Percentiles rank a stretch among this genome's conserved stretches.
Evolutionary conservation across 768 basidiomycete genomes (phyloP).

Genomic region (Tulasnella sp.): DNA sequence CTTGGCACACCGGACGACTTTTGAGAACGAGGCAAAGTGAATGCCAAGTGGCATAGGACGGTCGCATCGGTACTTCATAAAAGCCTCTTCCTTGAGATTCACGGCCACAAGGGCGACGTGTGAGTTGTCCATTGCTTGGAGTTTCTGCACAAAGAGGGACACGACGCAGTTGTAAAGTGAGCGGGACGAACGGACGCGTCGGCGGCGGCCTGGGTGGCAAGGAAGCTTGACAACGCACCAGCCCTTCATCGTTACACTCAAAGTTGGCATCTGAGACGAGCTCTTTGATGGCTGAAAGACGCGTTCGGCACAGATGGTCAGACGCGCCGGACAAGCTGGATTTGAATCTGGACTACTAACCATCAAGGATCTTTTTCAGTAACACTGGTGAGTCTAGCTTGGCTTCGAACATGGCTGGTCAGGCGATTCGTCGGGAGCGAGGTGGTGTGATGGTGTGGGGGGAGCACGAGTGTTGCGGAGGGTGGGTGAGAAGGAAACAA

Average conservation of each 20-base stretch:
- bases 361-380: constrained; percentile 87
- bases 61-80: constrained; percentile 86
- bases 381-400: constrained; percentile 75
- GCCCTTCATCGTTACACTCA: constrained; percentile 89
- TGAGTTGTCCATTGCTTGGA: constrained; percentile 99
- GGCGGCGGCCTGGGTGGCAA: neutral
- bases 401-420: constrained; percentile 68
- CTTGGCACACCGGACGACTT: constrained; percentile 89
- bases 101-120: constrained; percentile 96
- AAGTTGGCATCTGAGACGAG: constrained; percentile 96
- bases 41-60: constrained; percentile 85
- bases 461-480: too few relatives aligned
- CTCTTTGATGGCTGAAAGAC: constrained; percentile 77
- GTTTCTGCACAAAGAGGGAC: constrained; percentile 43
- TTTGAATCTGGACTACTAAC: constrained; percentile 53
- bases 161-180: too few relatives aligned
- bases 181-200: neutral
- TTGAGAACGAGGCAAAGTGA: constrained; percentile 77
- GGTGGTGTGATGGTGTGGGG: too few relatives aligned
- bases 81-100: constrained; percentile 62
- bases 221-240: constrained; percentile 36
- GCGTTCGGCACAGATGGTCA: neutral
- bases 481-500: too few relatives aligned
- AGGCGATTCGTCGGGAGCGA: too few relatives aligned
- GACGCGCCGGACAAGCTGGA: too few relatives aligned